phyloP scores from a whole-genome alignment of 345 rosid genomes.

The Hypericum androsaemum region DNA sequence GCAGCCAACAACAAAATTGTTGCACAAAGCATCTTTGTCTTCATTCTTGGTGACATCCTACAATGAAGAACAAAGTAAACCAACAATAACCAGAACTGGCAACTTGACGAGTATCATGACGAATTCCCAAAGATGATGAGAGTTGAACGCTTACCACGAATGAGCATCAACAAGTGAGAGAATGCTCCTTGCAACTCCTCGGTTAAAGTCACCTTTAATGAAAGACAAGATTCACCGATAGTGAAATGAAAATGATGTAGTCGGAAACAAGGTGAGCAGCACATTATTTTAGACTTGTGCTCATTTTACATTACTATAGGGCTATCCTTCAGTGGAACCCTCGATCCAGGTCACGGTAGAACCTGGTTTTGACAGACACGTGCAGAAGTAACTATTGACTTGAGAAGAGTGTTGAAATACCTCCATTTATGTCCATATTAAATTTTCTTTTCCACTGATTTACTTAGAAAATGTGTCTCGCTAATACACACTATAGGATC shows the following conservation, averaged over 20 bases:
- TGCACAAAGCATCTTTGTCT: constrained; percentile 43
- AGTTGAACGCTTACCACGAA: constrained; percentile 40
- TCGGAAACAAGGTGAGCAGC: not conserved
- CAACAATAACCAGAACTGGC: not conserved
- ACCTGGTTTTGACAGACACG: no score
- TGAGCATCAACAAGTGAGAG: constrained; percentile 37
- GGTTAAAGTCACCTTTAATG: constrained; percentile 45
- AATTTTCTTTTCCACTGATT: no score
- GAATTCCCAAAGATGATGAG: not conserved
- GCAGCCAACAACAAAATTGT: constrained; percentile 47
- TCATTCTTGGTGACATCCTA: constrained; percentile 58
- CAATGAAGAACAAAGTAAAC: constrained; percentile 7
- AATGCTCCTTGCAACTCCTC: constrained; percentile 39
- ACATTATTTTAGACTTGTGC: not conserved
- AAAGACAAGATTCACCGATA: constrained; percentile 3
- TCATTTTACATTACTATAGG: no score
- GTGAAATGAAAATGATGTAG: not conserved
- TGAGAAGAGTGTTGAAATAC: no score
- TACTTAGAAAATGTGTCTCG: no score
- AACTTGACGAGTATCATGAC: not conserved
- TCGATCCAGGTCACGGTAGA: no score
- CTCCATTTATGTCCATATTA: no score
- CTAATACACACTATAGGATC: no score
- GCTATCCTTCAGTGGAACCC: no score
- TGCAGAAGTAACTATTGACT: no score